Evolutionary conservation across 257 asterid species (phyloP).

Genomic region (Mentha longifolia): DNA sequence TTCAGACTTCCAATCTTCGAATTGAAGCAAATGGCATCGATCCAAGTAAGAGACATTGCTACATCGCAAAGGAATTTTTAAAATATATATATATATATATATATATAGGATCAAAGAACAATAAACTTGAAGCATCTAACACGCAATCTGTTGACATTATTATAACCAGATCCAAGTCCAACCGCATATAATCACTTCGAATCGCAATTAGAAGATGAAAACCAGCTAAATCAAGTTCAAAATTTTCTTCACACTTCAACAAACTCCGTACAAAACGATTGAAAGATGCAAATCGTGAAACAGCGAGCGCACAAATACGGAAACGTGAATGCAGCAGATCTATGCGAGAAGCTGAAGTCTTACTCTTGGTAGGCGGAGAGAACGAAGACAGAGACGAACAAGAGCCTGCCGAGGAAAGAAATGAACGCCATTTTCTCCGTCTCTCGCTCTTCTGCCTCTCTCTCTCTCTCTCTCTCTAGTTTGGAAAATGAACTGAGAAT

Average conservation of each 20-base stretch:
- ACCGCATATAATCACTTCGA: constrained; percentile 11
- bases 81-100: too few relatives aligned
- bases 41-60: not conserved
- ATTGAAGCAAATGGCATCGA: not conserved
- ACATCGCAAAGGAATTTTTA: not conserved
- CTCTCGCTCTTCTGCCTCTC: constrained; percentile 37
- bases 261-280: constrained; percentile 10
- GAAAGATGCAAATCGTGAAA: constrained; percentile 13
- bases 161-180: constrained; percentile 67
- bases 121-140: not conserved
- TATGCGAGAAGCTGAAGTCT: constrained; percentile 32
- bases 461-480: constrained; percentile 13
- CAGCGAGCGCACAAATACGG: not conserved
- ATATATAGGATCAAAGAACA: not conserved
- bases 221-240: constrained; percentile 11
- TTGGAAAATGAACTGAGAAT: constrained; percentile 9
- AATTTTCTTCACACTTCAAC: not conserved
- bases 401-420: constrained; percentile 76
- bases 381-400: constrained; percentile 88
- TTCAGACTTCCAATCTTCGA: not conserved
- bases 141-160: constrained; percentile 9
- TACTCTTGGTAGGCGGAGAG: constrained; percentile 95
- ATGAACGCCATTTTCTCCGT: constrained; percentile 64
- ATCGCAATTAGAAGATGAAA: constrained; percentile 3
- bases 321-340: constrained; percentile 52